Conservation (phyloP, 257 asterid genomes). For the Jacaranda mimosifolia region DNA sequence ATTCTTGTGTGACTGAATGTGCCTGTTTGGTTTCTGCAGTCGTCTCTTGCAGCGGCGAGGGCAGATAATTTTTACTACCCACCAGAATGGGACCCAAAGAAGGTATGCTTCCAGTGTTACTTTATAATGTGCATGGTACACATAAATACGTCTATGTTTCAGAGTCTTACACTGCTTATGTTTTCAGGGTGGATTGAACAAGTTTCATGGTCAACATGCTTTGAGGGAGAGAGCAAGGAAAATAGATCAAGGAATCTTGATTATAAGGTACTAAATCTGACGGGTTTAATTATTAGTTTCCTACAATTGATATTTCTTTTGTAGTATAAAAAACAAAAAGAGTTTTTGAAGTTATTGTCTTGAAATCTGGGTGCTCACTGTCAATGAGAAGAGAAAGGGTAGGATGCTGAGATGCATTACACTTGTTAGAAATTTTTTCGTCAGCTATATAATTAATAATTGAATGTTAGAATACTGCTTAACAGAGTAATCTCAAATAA, state of each 20-base stretch:
- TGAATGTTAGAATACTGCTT: neutral
- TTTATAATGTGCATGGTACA: neutral
- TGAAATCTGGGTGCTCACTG: neutral
- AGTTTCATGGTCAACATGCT: slow-evolving; percentile 96
- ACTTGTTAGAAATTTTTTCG: neutral
- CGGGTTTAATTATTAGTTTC: neutral
- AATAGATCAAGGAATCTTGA: slow-evolving; percentile 94
- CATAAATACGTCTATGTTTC: slow-evolving; percentile 12
- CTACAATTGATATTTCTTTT: neutral
- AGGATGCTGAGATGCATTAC: slow-evolving; percentile 1
- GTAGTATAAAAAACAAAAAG: neutral
- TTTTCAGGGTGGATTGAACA: slow-evolving; percentile 90
- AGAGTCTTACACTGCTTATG: slow-evolving; percentile 25
- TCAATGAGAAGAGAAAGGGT: neutral
- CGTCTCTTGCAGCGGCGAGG: slow-evolving; percentile 97
- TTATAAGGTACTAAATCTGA: slow-evolving; percentile 71
- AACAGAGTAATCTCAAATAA: neutral
- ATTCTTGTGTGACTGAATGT: slow-evolving; percentile 29
- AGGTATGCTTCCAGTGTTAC: slow-evolving; percentile 52
- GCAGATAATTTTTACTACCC: slow-evolving; percentile 98
- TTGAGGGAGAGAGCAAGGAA: slow-evolving; percentile 94
- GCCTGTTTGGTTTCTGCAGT: slow-evolving; percentile 67
- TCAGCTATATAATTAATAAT: neutral
- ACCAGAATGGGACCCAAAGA: slow-evolving; percentile 99
- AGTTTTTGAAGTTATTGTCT: neutral